Evolutionary conservation across 1,139 yeast species (phyloP).

Genomic region (Debaryomyces udenii): DNA sequence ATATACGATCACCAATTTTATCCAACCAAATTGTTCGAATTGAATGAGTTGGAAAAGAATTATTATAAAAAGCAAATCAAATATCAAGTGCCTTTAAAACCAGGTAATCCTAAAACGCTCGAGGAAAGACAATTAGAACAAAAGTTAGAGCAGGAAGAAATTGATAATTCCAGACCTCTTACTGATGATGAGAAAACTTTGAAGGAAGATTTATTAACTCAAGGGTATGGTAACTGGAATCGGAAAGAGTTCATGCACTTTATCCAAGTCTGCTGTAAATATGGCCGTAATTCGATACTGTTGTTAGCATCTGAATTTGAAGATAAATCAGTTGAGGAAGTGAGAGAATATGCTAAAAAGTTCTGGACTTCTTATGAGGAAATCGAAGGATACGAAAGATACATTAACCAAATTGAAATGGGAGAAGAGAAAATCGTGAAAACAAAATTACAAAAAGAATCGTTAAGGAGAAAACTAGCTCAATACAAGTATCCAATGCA

Average conservation of each 20-base stretch:
- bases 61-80: conserved; percentile 56
- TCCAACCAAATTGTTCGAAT: conserved; percentile 60
- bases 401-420: conserved; percentile 65
- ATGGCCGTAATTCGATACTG: conserved; percentile 67
- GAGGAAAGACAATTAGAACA: conserved; percentile 55
- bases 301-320: conserved; percentile 67
- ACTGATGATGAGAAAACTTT: conserved; percentile 66
- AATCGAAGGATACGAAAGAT: conserved; percentile 74
- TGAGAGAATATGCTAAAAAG: conserved; percentile 62
- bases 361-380: conserved; percentile 69
- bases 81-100: conserved; percentile 51
- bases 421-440: conserved; percentile 73
- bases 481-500: conserved; percentile 66
- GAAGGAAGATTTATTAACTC: conserved; percentile 55
- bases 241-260: conserved; percentile 73
- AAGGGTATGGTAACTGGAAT: conserved; percentile 71
- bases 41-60: conserved; percentile 68
- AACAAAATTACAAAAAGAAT: conserved; percentile 63
- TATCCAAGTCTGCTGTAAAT: conserved; percentile 60
- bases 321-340: conserved; percentile 68
- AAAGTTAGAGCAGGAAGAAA: conserved; percentile 60
- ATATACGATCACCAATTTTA: conserved; percentile 76
- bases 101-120: conserved; percentile 44
- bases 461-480: conserved; percentile 63
- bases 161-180: conserved; percentile 64